These are phyloP conservation scores for Hirschioporus abietinus DNA, from an alignment of 768 basidiomycete species.

Conservation along the genomic window DNA sequence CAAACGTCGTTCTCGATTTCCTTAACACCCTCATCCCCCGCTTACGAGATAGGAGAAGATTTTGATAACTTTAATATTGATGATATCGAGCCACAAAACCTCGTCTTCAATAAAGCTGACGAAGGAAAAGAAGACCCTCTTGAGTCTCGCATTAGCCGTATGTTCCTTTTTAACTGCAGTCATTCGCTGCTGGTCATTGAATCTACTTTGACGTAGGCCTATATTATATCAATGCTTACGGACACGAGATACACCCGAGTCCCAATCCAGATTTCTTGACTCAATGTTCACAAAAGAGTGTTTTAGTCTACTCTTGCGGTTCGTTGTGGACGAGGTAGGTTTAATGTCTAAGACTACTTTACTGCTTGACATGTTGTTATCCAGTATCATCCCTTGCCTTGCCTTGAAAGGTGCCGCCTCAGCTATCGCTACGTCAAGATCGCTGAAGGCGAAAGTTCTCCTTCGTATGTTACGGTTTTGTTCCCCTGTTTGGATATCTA, in stretches of 20 bases:
- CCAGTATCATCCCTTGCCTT: conserved; percentile 86
- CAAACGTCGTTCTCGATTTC: conserved; percentile 14
- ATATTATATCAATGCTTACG: conserved; percentile 88
- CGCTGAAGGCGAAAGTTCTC: conserved; percentile 76
- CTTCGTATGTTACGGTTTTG: conserved; percentile 49
- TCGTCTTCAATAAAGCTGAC: conserved; percentile 54
- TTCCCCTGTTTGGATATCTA: conserved; percentile 9
- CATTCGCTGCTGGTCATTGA: neutral
- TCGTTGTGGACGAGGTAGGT: conserved; percentile 88
- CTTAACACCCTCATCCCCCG: conserved; percentile 32
- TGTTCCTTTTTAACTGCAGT: conserved; percentile 21
- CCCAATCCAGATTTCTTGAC: conserved; percentile 80
- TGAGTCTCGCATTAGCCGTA: conserved; percentile 57
- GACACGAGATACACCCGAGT: conserved; percentile 85
- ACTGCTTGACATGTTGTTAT: neutral
- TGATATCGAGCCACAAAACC: conserved; percentile 47
- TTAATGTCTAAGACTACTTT: conserved; percentile 6
- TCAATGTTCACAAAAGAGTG: conserved; percentile 51
- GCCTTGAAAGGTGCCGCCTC: conserved; percentile 76
- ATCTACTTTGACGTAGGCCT: conserved; percentile 41
- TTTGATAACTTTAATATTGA: conserved; percentile 10
- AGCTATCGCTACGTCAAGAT: conserved; percentile 68
- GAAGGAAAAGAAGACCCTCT: conserved; percentile 55
- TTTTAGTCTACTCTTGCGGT: conserved; percentile 88
- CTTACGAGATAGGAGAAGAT: conserved; percentile 48